Base-by-base conservation (phyloP, 2,329 filamentous ascomycete species). In the Fusarium sp. region DNA sequence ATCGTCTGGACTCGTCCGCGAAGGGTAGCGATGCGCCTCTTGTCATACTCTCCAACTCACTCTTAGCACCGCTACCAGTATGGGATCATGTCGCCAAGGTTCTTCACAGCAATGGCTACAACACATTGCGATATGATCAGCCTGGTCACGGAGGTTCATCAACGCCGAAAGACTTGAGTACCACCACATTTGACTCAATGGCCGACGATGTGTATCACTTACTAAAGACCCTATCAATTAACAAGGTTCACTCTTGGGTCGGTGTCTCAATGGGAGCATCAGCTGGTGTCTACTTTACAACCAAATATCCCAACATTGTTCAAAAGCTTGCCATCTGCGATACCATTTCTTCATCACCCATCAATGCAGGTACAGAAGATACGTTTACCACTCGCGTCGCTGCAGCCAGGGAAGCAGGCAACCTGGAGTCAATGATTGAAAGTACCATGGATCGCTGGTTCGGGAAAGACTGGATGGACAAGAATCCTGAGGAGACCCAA, bases 261-360 rank as follows among this genome's bases (percentile, higher is more conserved):
- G 82, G 82, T 3, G 81, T 84, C 2, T 84, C 82, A 13, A 83
- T 84, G 80, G 82, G 83, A 23, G 83, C 80, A 10, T 77, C 80
- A 1, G 79, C 76, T 2, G 80, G 80, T 21, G 70, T 83, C 50
- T 77, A 78, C 59, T 84, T 83, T 65, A 76, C 76, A 2, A 75
- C 76, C 7, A 77, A 74, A 56, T 80, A 82, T 60, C 81, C 81
- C 7, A 77, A 77, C 34, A 49, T 82, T 5, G 74, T 83, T 12
- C 55, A 75, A 53, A 80, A 78, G 46, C 76, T 84, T 9, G 74
- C 80, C 27, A 73, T 82, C 30, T 82, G 80, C 72, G 80, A 82
- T 63, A 82, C 81, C 53, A 80, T 83, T 53, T 71, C 78, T 3
- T 75, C 74, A 18, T 82, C 81, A 0, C 81, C 82, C 2, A 62